Percentiles rank a stretch among this genome's conserved stretches.
These are phyloP conservation scores for Heteromeles arbutifolia DNA, from an alignment of 306 rosid genomes.

Conservation along the genomic window DNA sequence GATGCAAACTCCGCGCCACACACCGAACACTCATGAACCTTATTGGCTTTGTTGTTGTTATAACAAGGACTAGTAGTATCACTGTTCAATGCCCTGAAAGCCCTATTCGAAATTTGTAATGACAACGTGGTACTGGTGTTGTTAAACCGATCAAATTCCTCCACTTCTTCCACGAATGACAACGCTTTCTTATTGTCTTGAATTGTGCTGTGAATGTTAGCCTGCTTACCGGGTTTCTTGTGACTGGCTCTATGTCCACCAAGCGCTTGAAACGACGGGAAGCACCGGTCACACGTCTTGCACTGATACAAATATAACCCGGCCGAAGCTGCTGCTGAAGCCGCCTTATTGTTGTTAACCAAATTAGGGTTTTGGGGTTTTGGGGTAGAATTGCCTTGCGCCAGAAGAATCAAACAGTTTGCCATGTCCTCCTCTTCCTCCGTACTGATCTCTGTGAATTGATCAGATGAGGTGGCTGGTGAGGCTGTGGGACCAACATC, in stretches of 20 bases:
- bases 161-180: constrained; percentile 4
- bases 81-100: not conserved
- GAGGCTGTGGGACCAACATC: constrained; percentile 9
- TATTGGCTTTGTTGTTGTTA: constrained; percentile 14
- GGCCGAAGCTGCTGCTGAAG: not conserved
- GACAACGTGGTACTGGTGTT: constrained; percentile 47
- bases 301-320: constrained; percentile 39
- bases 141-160: constrained; percentile 1
- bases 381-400: constrained; percentile 32
- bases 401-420: constrained; percentile 72
- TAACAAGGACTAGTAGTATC: not conserved
- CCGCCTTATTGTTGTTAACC: not conserved
- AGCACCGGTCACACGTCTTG: constrained; percentile 74
- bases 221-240: constrained; percentile 44
- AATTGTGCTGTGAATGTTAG: not conserved
- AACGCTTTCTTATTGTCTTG: constrained; percentile 20
- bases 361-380: not conserved
- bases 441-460: constrained; percentile 4
- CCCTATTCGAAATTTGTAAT: constrained; percentile 35
- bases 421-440: constrained; percentile 73
- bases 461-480: constrained; percentile 17
- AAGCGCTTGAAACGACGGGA: constrained; percentile 81
- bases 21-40: constrained; percentile 69
- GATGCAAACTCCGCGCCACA: constrained; percentile 79
- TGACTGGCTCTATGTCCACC: constrained; percentile 96